phyloP scores from a whole-genome alignment of 176 grass and related monocot species.

The Cymbopogon citratus region DNA sequence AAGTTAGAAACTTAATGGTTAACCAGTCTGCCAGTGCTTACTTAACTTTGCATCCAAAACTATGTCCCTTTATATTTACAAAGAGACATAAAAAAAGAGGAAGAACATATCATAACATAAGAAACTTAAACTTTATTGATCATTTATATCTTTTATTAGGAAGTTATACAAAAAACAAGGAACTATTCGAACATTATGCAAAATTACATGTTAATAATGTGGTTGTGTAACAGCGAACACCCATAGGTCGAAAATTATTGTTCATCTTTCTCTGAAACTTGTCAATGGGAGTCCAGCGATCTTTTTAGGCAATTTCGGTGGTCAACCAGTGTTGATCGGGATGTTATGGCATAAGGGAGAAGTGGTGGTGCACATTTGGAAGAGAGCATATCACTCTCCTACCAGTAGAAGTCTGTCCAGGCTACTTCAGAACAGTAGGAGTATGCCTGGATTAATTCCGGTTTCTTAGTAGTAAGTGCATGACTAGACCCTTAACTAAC shows the following conservation, averaged over 20 bases:
- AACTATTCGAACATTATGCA: not conserved
- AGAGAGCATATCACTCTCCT: not conserved
- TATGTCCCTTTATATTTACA: not conserved
- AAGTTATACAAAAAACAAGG: not conserved
- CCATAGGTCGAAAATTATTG: too few species aligned
- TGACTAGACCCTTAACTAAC: constrained; percentile 6
- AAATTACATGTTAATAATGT: not conserved
- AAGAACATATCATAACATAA: not conserved
- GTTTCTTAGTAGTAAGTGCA: not conserved
- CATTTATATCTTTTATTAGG: not conserved
- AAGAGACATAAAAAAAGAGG: not conserved
- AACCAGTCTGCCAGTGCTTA: not conserved
- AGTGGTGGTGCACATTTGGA: not conserved
- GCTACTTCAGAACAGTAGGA: not conserved
- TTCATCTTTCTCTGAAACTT: not conserved
- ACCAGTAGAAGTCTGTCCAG: not conserved
- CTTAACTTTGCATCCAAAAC: too few species aligned
- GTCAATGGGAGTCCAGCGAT: not conserved
- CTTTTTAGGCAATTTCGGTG: not conserved
- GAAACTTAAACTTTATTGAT: not conserved
- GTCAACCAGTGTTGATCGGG: not conserved
- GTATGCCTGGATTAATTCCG: not conserved
- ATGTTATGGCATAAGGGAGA: not conserved
- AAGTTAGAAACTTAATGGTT: not conserved
- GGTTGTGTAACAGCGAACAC: too few species aligned